Base-by-base conservation (phyloP, 139 green algal species). In the Picochlorum costavermella region DNA sequence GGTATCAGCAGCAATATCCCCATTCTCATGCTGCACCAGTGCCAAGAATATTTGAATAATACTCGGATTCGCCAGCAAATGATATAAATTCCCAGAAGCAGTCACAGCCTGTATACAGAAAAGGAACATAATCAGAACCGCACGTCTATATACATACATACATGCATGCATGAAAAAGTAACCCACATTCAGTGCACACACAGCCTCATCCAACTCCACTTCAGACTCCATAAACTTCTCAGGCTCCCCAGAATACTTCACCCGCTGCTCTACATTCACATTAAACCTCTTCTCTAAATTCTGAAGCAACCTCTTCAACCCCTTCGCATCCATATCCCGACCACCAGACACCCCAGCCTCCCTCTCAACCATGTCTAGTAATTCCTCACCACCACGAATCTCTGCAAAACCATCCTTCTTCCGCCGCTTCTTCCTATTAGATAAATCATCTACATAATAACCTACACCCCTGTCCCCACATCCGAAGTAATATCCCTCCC, bases 201-300 rank as follows among this genome's bases (percentile, higher is more conserved):
- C 73, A 10, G 78, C 70, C 56, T 92, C 79, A 69, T 97, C 90
- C 43, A 98, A 78, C 36, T 97, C 92, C 20, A 97, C 69, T 80
- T 98, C 93, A 13, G 74, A 89, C 1, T 97, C 92, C 67, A 98
- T 76, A 72, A 98, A 98, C 53, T 81, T 83, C 46, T 90, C 79
- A 1, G 92, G 92, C 50, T 90, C 55, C 36, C 96, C 85, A 3
- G 81, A 63, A 69, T 95, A 83, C 78, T 90, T 90, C 60, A 86
- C 80, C 36, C 91, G 86, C 63, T 79, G 67, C 68, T 90, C 82
- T 60, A 92, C 50, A 78, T 97, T 91, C 28, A 60, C 82, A 40
- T 89, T 86, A 64, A 81, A 83, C 75, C 78, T 75, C 65, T 80
- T 75, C 13, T 94, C 77, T 33, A 95, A 80, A 0, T 66, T 68